Percentiles rank a stretch among this genome's conserved stretches.
phyloP scores from a whole-genome alignment of 2,329 filamentous ascomycete genomes.

The Alternaria postmessia region DNA sequence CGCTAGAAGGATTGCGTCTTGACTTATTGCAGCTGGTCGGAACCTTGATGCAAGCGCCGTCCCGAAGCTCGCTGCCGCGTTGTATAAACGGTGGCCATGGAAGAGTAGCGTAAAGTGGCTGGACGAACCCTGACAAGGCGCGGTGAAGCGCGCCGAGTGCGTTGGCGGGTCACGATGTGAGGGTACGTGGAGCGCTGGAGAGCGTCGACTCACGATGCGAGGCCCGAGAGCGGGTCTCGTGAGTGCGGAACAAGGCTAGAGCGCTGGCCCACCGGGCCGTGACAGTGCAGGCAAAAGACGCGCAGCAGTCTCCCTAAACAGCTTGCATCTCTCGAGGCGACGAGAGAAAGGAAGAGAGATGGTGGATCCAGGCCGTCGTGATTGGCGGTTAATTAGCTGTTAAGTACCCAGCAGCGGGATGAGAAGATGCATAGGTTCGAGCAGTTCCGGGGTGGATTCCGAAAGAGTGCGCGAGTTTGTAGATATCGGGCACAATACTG shows the following conservation, averaged over 20 bases:
- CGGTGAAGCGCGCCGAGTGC: constrained; percentile 22
- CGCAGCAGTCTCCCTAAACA: constrained; percentile 14
- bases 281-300: constrained; percentile 24
- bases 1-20: constrained; percentile 36
- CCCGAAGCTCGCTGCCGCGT: constrained; percentile 33
- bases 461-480: constrained; percentile 5
- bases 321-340: constrained; percentile 14
- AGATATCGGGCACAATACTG: constrained; percentile 16
- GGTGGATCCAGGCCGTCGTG: constrained; percentile 13
- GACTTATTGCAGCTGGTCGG: constrained; percentile 29
- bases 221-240: constrained; percentile 42
- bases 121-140: constrained; percentile 18
- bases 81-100: constrained; percentile 30
- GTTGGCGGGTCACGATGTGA: constrained; percentile 30
- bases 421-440: constrained; percentile 23
- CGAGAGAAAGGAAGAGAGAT: constrained; percentile 7
- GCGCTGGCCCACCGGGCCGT: constrained; percentile 39
- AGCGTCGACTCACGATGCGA: constrained; percentile 29
- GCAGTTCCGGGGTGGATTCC: constrained; percentile 26
- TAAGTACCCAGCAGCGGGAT: constrained; percentile 26
- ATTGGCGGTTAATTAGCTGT: constrained; percentile 33
- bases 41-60: constrained; percentile 28
- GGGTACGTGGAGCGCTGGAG: constrained; percentile 34
- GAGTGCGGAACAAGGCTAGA: constrained; percentile 41
- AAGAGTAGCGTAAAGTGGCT: constrained; percentile 28